Evolutionary conservation across 345 rosid genomes (phyloP).

Genomic region (Eucalyptus melliodora): DNA sequence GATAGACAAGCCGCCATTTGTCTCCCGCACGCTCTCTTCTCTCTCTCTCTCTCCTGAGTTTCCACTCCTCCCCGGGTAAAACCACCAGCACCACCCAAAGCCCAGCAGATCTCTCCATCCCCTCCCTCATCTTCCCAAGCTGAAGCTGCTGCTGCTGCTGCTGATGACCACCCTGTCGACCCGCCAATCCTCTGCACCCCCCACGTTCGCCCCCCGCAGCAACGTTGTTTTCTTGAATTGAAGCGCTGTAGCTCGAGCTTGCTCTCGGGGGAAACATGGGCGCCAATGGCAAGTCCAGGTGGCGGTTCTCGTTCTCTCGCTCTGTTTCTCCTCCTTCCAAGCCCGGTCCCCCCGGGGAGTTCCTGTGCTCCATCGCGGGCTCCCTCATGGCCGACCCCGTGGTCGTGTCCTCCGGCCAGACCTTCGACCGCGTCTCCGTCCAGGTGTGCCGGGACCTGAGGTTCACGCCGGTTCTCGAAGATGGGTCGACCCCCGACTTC

Average conservation of each 20-base stretch:
- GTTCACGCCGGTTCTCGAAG: conserved; percentile 33
- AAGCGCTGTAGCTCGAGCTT: background rate
- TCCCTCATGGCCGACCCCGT: conserved; percentile 76
- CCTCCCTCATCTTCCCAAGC: background rate
- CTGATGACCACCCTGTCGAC: background rate
- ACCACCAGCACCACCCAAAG: background rate
- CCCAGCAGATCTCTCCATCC: background rate
- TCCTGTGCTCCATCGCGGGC: conserved; percentile 58
- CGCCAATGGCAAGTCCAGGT: conserved; percentile 14
- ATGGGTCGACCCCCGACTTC: conserved; percentile 50
- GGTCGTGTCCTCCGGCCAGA: conserved; percentile 76
- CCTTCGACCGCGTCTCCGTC: conserved; percentile 60
- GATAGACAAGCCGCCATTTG: background rate
- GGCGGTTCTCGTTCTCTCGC: conserved; percentile 48
- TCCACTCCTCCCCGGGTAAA: background rate
- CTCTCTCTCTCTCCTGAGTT: background rate
- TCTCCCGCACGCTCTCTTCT: background rate
- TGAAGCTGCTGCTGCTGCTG: too few relatives aligned
- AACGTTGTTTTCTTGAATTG: background rate
- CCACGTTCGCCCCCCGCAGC: background rate
- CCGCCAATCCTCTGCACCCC: background rate
- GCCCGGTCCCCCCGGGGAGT: conserved; percentile 43
- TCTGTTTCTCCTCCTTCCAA: conserved; percentile 9
- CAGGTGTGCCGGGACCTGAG: conserved; percentile 46
- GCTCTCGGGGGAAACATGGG: background rate